phyloP scores from a whole-genome alignment of 306 rosid genomes.

The Sicyos edulis region DNA sequence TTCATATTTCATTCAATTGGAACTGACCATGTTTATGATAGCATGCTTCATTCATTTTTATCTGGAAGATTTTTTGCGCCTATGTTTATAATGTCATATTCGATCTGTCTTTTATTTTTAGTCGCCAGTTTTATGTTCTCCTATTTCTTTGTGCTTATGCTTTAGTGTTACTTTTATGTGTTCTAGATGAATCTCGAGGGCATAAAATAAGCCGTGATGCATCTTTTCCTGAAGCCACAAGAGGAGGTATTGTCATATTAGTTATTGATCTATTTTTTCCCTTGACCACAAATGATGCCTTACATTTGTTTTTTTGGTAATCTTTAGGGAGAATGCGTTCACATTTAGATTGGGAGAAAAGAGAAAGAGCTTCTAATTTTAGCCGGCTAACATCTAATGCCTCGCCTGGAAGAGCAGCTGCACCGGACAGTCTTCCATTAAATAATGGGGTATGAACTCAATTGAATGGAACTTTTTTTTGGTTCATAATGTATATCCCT shows the following conservation, averaged over 20 bases:
- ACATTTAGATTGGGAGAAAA: conserved; percentile 67
- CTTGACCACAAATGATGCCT: conserved; percentile 20
- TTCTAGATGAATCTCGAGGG: conserved; percentile 58
- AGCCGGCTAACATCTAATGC: conserved; percentile 52
- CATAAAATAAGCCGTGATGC: conserved; percentile 58
- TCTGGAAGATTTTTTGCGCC: neutral
- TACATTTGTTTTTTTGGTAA: conserved; percentile 21
- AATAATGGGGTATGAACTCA: conserved; percentile 44
- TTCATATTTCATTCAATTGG: neutral
- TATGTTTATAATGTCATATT: neutral
- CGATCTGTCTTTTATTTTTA: neutral
- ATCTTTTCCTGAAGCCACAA: conserved; percentile 51
- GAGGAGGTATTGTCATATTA: conserved; percentile 51
- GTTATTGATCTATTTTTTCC: conserved; percentile 20
- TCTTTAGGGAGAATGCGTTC: conserved; percentile 68
- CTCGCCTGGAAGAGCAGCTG: conserved; percentile 47
- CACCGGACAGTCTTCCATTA: conserved; percentile 42
- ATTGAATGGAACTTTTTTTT: neutral
- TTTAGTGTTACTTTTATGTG: neutral
- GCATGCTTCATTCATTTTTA: neutral
- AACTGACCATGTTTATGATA: neutral
- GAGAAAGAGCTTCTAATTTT: conserved; percentile 52
- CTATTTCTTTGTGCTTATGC: conserved; percentile 8
- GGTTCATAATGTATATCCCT: conserved; percentile 22
- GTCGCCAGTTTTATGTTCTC: conserved; percentile 1